Evolutionary conservation across 495 filamentous ascomycete species (phyloP), one percentile per base, ranked within the genome.

Genomic region (Massariosphaeria phaeospora): DNA sequence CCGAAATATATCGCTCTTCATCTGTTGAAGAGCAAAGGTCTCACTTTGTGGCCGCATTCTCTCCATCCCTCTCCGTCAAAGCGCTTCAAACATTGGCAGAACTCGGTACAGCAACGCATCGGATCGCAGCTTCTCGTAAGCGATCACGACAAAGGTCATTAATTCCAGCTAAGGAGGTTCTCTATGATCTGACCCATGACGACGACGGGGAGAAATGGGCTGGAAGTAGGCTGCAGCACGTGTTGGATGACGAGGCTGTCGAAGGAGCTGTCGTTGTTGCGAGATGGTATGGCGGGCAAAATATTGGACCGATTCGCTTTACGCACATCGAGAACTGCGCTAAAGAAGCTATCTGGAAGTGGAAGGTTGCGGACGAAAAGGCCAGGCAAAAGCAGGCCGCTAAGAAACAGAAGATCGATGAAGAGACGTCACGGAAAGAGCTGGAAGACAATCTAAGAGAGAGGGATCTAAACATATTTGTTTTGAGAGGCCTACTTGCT

Each of bases 141-240:
- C 65, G 61, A 8, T 65, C 64, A 24, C 58, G 50, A 0, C 69
- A 73, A 60, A 54, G 49, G 15, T 52, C 65, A 6, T 41, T 71
- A 21, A 25, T 46, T 3, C 21, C 57, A 9, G 15, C 24, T 3
- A 31, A 46, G 3, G 35, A 66, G 26, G 54, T 65, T 26, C 25
- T 70, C 1, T 67, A 69, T 26, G 64, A 66, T n/a, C 55, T 55
- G 15, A 70, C 70, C n/a, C 51, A 65, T 53, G 73, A 75, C 48
- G 73, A 76, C 52, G 74, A 76, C 48, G 74, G 74, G 9, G 74
- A 77, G 58, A 64, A 64, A 31, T 66, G 67, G 34, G 74, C 53
- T 8, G 74, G 74, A 0, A 68, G 66, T 48, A 54, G 58, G 21
- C 53, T 75, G 18, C 53, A 66, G 42, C 65, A 67, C 39, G 67